Evolutionary conservation across 108 stramenopile species (phyloP).

Genomic region (Cyclotella baltica): DNA sequence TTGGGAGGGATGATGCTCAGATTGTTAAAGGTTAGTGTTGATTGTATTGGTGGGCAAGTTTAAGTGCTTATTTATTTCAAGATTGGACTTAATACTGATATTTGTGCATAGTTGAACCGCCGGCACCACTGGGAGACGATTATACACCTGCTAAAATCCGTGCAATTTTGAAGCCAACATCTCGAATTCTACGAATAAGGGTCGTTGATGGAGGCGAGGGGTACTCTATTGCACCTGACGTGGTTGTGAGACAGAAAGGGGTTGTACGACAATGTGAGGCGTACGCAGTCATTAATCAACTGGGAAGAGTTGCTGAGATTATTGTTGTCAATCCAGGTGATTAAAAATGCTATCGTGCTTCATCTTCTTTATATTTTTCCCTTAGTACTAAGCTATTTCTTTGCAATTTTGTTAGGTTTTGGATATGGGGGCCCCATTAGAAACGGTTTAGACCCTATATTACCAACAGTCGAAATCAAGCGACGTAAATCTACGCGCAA

Average conservation of each 20-base stretch:
- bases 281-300: conserved; percentile 72
- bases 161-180: conserved; percentile 68
- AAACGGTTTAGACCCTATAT: conserved; percentile 29
- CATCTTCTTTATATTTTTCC: no score
- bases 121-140: conserved; percentile 80
- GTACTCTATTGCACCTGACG: conserved; percentile 60
- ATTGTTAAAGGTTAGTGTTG: conserved; percentile 21
- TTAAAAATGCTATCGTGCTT: no score
- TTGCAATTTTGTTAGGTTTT: no score
- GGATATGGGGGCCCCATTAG: conserved; percentile 66
- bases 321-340: conserved; percentile 82
- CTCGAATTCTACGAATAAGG: conserved; percentile 73
- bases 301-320: conserved; percentile 67
- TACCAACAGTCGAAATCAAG: conserved; percentile 74
- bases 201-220: conserved; percentile 83
- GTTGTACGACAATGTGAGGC: conserved; percentile 66
- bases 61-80: no score
- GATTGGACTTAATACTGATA: no score
- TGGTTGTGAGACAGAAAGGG: conserved; percentile 61
- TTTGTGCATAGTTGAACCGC: conserved; percentile 53
- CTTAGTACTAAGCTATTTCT: no score
- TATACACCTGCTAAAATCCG: conserved; percentile 66
- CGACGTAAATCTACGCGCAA: conserved; percentile 44
- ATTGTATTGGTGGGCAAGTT: no score
- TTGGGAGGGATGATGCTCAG: conserved; percentile 50